Percentiles rank a stretch among this genome's conserved stretches.
Evolutionary conservation across 2,329 filamentous ascomycete species (phyloP).

Genomic region (Raffaelea ambrosiae): DNA sequence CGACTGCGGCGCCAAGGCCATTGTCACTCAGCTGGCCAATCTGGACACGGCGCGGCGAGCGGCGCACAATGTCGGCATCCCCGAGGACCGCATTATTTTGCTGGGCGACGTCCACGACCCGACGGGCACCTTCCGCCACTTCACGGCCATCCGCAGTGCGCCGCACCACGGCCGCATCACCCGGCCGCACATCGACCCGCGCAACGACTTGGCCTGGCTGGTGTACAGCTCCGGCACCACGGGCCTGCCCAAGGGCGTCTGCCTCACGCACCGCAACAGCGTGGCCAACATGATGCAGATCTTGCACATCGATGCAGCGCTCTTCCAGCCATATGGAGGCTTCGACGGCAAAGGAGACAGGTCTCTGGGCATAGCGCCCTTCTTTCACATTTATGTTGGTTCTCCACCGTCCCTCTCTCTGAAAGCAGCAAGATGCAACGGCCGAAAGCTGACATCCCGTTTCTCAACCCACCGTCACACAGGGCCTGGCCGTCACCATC

Average conservation of each 20-base stretch:
- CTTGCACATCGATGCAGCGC: constrained; percentile 40
- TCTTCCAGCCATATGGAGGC: constrained; percentile 50
- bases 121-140: constrained; percentile 56
- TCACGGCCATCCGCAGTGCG: constrained; percentile 54
- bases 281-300: constrained; percentile 62
- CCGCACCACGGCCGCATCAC: not conserved
- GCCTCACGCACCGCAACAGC: constrained; percentile 76
- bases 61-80: constrained; percentile 60
- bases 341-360: constrained; percentile 58
- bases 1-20: constrained; percentile 64
- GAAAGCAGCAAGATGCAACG: too few relatives aligned
- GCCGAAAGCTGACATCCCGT: too few relatives aligned
- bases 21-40: constrained; percentile 65
- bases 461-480: too few relatives aligned
- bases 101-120: constrained; percentile 62
- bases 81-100: constrained; percentile 63
- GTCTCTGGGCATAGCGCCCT: constrained; percentile 72
- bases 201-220: constrained; percentile 70
- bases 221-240: constrained; percentile 90
- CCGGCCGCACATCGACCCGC: constrained; percentile 51
- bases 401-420: not conserved
- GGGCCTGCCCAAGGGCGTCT: constrained; percentile 83
- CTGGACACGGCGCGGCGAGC: constrained; percentile 59
- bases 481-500: constrained; percentile 63
- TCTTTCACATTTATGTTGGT: constrained; percentile 83